Base-by-base conservation (phyloP, 352 stramenopile species). In the Blastocystis sp. region DNA sequence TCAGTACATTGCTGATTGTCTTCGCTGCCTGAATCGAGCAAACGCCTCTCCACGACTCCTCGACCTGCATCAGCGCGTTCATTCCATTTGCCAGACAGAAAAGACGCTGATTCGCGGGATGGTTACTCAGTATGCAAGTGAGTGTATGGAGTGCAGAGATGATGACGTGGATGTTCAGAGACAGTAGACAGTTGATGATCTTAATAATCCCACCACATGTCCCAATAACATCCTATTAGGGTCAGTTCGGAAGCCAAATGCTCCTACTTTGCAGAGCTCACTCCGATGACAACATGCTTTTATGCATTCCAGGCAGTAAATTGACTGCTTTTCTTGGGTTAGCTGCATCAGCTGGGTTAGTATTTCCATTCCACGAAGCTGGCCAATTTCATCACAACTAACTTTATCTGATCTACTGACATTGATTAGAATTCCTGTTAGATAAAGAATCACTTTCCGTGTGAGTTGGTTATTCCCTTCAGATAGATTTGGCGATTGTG, bases 1-100 rank as follows among this genome's bases (percentile, higher is more conserved):
- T 68, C 11, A 84, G 41, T 37, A 84, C 9, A 45, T 84, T 84
- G 43, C 43, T 66, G n/a, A 84, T 8, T 11, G 26, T 43, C 39
- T 84, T 84, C 43, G 73, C 73, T 1, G 73, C 73, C 15, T 23
- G 13, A 11, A 53, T 47, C n/a, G 26, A 47, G 39, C 73, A 84
- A 8, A 39, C 26, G 18, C 50, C 50, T 9, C 23, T 41, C 73
- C 73, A 84, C 11, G 50, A 54, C 56, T 84, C 73, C 55, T 84
- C 73, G 34, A 84, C 54, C 39, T 84, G 73, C 73, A 84, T 84
- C 20, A 84, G 53, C 39, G 73, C 73, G 56, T 84, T 37, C 9
- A 84, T 7, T 50, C 73, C 73, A 34, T 84, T 84, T 2, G 73
- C 73, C 4, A 66, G 47, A 18, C 11, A 39, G 50, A 84, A 84